Percentiles rank a stretch among this genome's conserved stretches.
Conservation (phyloP, 2,329 filamentous ascomycete species). For the Aspergillus novoparasiticus region DNA sequence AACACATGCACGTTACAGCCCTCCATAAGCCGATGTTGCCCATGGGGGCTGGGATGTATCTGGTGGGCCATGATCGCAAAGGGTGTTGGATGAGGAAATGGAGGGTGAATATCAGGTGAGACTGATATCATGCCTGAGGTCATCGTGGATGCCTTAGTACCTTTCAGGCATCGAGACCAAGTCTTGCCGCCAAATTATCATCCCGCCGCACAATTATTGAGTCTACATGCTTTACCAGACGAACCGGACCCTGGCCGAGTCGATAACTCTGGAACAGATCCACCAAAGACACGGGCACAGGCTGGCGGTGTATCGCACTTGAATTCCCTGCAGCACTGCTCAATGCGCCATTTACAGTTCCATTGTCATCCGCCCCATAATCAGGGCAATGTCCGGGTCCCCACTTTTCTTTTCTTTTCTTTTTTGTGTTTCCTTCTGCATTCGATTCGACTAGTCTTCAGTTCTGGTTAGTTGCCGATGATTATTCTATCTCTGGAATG, state of each 20-base stretch:
- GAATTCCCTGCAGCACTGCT: background rate
- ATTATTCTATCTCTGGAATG: background rate
- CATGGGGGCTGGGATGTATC: background rate
- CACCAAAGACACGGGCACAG: background rate
- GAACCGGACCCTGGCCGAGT: background rate
- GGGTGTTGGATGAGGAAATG: background rate
- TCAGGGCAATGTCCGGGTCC: background rate
- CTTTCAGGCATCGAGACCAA: background rate
- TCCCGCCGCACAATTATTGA: background rate
- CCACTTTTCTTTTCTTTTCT: background rate
- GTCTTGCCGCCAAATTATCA: background rate
- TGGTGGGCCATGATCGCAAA: background rate
- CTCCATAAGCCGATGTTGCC: background rate
- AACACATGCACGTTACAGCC: background rate
- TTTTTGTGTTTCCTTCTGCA: background rate
- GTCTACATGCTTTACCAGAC: background rate
- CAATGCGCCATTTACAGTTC: background rate
- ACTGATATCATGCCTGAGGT: constrained; percentile 1
- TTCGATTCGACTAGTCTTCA: background rate
- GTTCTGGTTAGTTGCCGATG: background rate
- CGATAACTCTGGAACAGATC: background rate
- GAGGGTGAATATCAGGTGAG: background rate
- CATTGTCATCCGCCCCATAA: background rate
- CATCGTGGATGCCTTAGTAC: background rate
- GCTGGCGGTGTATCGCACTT: background rate